Evolutionary conservation across 441 rosid genomes (phyloP).

Genomic region (Adansonia rubrostipa): DNA sequence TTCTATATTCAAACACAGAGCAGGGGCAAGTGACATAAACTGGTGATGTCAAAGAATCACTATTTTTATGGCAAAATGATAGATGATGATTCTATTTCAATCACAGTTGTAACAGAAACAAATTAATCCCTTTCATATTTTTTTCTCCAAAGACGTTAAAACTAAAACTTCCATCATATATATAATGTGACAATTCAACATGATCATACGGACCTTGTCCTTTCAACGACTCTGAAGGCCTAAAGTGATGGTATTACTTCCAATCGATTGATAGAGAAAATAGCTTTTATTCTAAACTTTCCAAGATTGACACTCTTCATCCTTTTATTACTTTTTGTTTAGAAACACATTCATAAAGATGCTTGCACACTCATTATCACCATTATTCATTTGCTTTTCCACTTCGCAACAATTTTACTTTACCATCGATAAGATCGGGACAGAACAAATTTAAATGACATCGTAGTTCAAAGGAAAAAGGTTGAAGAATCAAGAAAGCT

Average conservation of each 20-base stretch:
- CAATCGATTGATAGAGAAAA: neutral
- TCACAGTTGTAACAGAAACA: neutral
- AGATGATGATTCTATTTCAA: no score
- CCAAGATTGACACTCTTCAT: neutral
- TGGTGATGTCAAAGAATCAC: neutral
- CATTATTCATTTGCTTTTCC: neutral
- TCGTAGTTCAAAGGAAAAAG: neutral
- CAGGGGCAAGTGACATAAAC: neutral
- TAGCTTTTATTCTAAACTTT: neutral
- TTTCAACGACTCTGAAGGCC: neutral
- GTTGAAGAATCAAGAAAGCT: constrained; percentile 6
- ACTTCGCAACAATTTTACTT: neutral
- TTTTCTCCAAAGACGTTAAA: constrained; percentile 3
- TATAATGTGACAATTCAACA: neutral
- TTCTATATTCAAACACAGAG: neutral
- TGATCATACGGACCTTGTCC: neutral
- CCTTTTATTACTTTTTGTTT: neutral
- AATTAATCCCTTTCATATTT: neutral
- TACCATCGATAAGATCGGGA: neutral
- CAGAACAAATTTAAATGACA: constrained; percentile 13
- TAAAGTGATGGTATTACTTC: neutral
- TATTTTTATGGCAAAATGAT: neutral
- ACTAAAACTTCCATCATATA: neutral
- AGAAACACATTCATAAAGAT: neutral
- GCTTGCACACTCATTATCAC: neutral